phyloP scores from a whole-genome alignment of 2,329 filamentous ascomycete genomes.

The Cadophora sp. region DNA sequence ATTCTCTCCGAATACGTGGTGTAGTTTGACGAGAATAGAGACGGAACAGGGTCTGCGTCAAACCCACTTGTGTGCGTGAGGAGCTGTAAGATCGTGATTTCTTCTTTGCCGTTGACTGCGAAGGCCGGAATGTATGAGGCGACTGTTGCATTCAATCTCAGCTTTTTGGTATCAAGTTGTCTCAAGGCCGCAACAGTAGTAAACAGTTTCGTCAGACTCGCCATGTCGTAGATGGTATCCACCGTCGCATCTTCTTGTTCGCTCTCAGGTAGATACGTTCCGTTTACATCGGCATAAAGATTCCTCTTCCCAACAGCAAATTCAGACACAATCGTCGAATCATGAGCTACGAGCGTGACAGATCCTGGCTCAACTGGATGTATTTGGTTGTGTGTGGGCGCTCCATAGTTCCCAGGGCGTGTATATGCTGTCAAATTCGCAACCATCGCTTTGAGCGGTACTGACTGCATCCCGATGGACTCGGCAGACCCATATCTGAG shows the following conservation, averaged over 20 bases:
- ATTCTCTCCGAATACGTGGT: conserved; percentile 39
- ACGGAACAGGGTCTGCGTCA: conserved; percentile 41
- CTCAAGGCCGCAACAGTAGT: conserved; percentile 47
- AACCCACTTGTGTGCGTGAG: conserved; percentile 48
- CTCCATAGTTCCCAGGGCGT: conserved; percentile 3
- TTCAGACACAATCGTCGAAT: not conserved
- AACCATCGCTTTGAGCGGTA: not conserved
- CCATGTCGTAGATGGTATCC: conserved; percentile 50
- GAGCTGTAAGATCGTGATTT: conserved; percentile 46
- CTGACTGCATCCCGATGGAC: not conserved
- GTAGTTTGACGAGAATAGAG: conserved; percentile 36
- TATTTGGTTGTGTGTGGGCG: not conserved
- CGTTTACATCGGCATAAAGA: conserved; percentile 2
- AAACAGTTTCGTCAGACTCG: conserved; percentile 49
- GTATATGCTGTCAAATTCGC: conserved; percentile 11
- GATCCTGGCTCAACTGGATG: conserved; percentile 10
- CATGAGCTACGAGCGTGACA: not conserved
- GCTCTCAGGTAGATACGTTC: not conserved
- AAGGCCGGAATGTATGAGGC: conserved; percentile 45
- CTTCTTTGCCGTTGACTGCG: conserved; percentile 45
- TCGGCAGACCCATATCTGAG: conserved; percentile 7
- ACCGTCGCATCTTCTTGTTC: conserved; percentile 42
- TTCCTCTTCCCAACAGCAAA: conserved; percentile 10
- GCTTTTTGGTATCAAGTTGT: conserved; percentile 41
- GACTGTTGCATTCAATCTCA: conserved; percentile 32